Base-by-base conservation (phyloP, 805 yeast species). In the Kregervanrija delftensis region DNA sequence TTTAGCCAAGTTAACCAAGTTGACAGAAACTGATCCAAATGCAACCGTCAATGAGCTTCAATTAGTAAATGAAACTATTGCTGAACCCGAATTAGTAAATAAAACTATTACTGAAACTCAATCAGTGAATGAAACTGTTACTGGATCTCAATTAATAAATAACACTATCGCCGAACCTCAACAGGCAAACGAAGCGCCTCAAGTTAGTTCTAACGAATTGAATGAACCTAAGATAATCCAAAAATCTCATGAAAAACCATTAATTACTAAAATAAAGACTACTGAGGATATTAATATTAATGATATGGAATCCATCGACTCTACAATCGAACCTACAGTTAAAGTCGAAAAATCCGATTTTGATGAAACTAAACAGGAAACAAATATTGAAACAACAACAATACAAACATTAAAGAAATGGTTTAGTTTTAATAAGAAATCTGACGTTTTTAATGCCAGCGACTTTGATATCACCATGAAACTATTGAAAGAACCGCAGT, bases 401-500 rank as follows among this genome's bases (percentile, higher is more conserved):
- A 22, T 22, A 22, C 28, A 22, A 22, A 39, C 48, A 2, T 13
- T 49, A 30, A 50, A 53, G 14, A 49, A 49, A 44, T 50, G 70
- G 70, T 55, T 62, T 54, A 42, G 56, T 32, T 43, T 46, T 46
- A 41, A 65, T 54, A 35, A 60, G 55, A 30, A 63, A 42, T 33
- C 45, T 42, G 43, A 55, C 46, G 11, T 53, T n/a, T 49, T 48
- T n/a, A 22, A 16, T 28, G n/a, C 33, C 8, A 35, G 35, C 15
- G 14, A 31, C 8, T 17, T 44, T 11, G 45, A 41, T 11, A 51
- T 40, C 30, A 51, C 42, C 39, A 54, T 47, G 48, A 55, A 44
- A 44, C 31, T 54, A 42, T 39, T 64, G 42, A 9, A 53, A 2
- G 52, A 57, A 11, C 63, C 62, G 43, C 69, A 73, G 34, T 74